A percentile compares a stretch with the other conserved stretches of the same genome.
phyloP scores from a whole-genome alignment of 495 filamentous ascomycete species.

The Acidomyces sp. region DNA sequence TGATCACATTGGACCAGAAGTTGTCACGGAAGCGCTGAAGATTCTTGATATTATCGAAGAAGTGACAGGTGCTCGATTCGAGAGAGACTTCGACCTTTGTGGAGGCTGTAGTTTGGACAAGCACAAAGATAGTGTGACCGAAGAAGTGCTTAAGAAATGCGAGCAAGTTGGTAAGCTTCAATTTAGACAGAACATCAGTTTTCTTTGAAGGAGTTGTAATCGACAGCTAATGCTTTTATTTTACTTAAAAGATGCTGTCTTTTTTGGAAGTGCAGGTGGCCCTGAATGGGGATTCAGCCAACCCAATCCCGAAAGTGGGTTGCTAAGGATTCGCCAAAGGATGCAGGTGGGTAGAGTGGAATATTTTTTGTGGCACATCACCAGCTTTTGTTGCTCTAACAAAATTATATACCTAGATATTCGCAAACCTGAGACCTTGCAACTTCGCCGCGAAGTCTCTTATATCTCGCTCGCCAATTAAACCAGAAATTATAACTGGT shows the following conservation, averaged over 20 bases:
- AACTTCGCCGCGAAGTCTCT: conserved; percentile 32
- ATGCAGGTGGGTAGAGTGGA: conserved; percentile 25
- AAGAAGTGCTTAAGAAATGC: conserved; percentile 33
- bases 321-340: conserved; percentile 34
- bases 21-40: conserved; percentile 40
- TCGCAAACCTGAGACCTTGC: conserved; percentile 39
- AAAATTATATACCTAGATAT: conserved; percentile 23
- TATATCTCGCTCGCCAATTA: conserved; percentile 33
- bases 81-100: conserved; percentile 35
- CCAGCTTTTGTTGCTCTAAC: not conserved
- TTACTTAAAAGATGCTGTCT: too few relatives aligned
- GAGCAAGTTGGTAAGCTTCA: conserved; percentile 30
- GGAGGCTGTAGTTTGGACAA: conserved; percentile 38
- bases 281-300: conserved; percentile 38
- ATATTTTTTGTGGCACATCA: not conserved
- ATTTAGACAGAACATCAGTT: too few relatives aligned
- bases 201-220: conserved; percentile 35
- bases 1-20: conserved; percentile 44
- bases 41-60: conserved; percentile 37
- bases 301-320: conserved; percentile 35
- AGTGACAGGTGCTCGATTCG: conserved; percentile 28
- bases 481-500: conserved; percentile 34
- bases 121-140: conserved; percentile 34
- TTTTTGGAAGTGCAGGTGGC: conserved; percentile 38
- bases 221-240: too few relatives aligned